Percentiles rank a stretch among this genome's conserved stretches.
phyloP scores from a whole-genome alignment of 495 filamentous ascomycete species.

The Diplogelasinospora grovesii region DNA sequence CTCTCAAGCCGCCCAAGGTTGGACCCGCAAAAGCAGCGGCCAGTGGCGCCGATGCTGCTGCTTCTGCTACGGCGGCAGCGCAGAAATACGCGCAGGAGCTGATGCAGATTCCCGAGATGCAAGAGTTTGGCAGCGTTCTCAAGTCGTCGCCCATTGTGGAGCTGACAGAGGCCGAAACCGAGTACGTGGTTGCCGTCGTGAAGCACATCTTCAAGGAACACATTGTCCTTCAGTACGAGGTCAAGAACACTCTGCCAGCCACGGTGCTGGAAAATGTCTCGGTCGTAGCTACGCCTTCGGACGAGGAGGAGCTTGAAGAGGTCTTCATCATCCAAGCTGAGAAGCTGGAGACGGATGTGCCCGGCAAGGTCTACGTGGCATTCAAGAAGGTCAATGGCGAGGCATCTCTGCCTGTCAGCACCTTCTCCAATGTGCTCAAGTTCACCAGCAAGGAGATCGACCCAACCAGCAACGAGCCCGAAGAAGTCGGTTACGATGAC shows the following conservation, averaged over 20 bases:
- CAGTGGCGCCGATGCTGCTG: constrained; percentile 63
- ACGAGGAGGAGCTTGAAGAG: constrained; percentile 77
- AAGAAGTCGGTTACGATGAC: constrained; percentile 89
- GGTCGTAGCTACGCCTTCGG: constrained; percentile 75
- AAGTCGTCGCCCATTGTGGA: constrained; percentile 83
- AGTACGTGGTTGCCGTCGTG: constrained; percentile 88
- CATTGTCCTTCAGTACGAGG: constrained; percentile 91
- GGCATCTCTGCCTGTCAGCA: constrained; percentile 61
- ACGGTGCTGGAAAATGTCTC: constrained; percentile 87
- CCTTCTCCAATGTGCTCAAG: constrained; percentile 88
- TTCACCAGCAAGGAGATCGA: constrained; percentile 98
- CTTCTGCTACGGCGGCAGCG: constrained; percentile 66
- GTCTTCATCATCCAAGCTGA: constrained; percentile 90
- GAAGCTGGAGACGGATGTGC: constrained; percentile 70
- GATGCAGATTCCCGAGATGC: constrained; percentile 82
- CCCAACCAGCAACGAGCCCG: constrained; percentile 85
- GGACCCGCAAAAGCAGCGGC: constrained; percentile 70
- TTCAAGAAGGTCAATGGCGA: constrained; percentile 79
- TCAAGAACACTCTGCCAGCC: constrained; percentile 94
- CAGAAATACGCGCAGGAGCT: constrained; percentile 85
- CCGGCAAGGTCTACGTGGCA: constrained; percentile 89
- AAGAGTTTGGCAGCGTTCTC: constrained; percentile 77
- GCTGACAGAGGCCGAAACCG: constrained; percentile 92
- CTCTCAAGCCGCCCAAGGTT: constrained; percentile 85
- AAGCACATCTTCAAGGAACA: constrained; percentile 98